Evolutionary conservation across 805 yeast species (phyloP), one percentile per base, ranked within the genome.

Genomic region (Komagataella pastoris): DNA sequence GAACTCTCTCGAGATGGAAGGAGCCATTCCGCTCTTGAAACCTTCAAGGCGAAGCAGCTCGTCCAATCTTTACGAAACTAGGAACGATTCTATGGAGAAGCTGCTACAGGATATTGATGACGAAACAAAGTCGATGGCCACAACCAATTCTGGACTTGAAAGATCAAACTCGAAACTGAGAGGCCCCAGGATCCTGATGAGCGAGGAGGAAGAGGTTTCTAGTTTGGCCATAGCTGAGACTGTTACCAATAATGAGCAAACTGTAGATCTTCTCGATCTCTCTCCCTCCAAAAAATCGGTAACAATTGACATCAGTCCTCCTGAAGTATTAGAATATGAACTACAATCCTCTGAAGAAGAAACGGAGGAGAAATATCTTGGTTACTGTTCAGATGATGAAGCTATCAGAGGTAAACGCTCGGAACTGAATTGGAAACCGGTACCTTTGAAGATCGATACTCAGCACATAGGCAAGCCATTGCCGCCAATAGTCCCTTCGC

Each of bases 211-310:
- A 53, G 43, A 56, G 63, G 1, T 30, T 5, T 30, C n/a, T 5
- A 30, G 40, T 12, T 51, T 58, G 1, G 51, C 59, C 2, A 53
- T 54, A 14, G 55, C 60, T 46, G 24, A 24, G 14, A 58, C 59
- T 6, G 51, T 54, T 17, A 59, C 63, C 2, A 50, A 53, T 5
- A 55, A 46, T 18, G 43, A 57, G 23, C 54, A 57, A 7, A 55
- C 55, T 47, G 54, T 57, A 1, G 30, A 30, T 17, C 49, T 57
- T 7, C 59, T 60, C 24, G 66, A 61, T 24, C 56, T 56, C 47
- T 62, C 67, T 2, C 67, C 69, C 2, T 61, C 72, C 0, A 67
- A 63, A 50, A 70, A 67, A 51, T 63, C 67, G 3, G 75, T 72
- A 6, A 63, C 64, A 21, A 70, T 72, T 46, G 72, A 69, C 50